These are phyloP conservation scores for Allium fistulosum DNA, from an alignment of 106 monocot species.

Conservation along the genomic window DNA sequence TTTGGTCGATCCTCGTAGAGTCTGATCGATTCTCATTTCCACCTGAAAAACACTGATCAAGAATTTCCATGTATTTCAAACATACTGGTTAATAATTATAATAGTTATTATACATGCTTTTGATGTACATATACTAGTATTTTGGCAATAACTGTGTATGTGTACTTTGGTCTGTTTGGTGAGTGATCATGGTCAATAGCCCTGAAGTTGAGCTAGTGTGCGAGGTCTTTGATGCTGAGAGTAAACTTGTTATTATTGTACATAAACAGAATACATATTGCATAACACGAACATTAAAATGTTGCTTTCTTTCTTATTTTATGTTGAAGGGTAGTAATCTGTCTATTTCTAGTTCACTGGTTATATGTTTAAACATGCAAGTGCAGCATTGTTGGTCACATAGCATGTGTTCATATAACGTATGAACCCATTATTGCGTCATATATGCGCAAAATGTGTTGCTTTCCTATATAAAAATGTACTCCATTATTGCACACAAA, in stretches of 20 bases:
- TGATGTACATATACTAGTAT: not conserved
- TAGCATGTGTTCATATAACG: no score
- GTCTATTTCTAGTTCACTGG: slow-evolving; percentile 1
- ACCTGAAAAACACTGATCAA: slow-evolving; percentile 11
- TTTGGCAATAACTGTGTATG: not conserved
- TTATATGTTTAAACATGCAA: not conserved
- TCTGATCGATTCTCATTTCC: slow-evolving; percentile 15
- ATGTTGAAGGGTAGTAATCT: not conserved
- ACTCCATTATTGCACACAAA: no score
- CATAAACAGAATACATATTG: slow-evolving; percentile 4
- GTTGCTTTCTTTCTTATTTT: not conserved
- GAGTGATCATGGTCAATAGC: not conserved
- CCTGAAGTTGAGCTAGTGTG: not conserved
- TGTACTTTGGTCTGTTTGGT: not conserved
- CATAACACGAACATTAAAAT: not conserved
- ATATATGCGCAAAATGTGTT: no score
- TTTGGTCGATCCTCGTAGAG: slow-evolving; percentile 71
- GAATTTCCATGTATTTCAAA: not conserved
- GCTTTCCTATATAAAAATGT: no score
- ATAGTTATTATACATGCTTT: not conserved
- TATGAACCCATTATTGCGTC: no score
- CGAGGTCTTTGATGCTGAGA: slow-evolving; percentile 3
- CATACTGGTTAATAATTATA: not conserved
- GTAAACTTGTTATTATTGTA: not conserved
- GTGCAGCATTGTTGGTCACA: no score